phyloP scores from a whole-genome alignment of 306 rosid species.

The Quercus berberidifolia region DNA sequence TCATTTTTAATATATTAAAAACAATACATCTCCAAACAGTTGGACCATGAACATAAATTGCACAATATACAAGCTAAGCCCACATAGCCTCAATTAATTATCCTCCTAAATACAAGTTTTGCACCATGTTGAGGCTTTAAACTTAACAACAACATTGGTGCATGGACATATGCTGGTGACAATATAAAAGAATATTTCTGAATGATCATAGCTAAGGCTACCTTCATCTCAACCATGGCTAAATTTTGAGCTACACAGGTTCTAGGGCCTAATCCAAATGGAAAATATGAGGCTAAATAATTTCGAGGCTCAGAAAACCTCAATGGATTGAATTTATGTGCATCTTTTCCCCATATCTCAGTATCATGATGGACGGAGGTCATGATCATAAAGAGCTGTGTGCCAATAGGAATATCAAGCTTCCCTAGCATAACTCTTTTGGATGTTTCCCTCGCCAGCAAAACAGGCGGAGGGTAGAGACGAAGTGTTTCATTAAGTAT shows the following conservation, averaged over 20 bases:
- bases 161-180: constrained; percentile 55
- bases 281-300: constrained; percentile 51
- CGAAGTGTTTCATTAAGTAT: constrained; percentile 68
- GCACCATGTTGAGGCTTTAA: constrained; percentile 54
- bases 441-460: constrained; percentile 40
- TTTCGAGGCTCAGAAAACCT: constrained; percentile 58
- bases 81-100: constrained; percentile 12
- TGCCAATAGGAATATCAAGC: constrained; percentile 51
- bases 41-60: constrained; percentile 30
- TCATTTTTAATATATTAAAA: background rate
- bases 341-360: constrained; percentile 77
- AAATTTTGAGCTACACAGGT: constrained; percentile 64
- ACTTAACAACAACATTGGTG: constrained; percentile 27
- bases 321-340: constrained; percentile 53
- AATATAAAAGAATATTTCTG: constrained; percentile 32
- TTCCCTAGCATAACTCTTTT: constrained; percentile 46
- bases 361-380: constrained; percentile 54
- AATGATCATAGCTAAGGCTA: constrained; percentile 42
- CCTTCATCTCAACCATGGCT: constrained; percentile 56
- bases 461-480: constrained; percentile 58
- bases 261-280: constrained; percentile 62
- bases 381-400: constrained; percentile 54
- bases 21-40: background rate
- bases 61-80: constrained; percentile 15
- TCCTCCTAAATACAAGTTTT: constrained; percentile 38